These are phyloP conservation scores for Candida sanyaensis DNA, from an alignment of 1,139 yeast species.

Conservation along the genomic window DNA sequence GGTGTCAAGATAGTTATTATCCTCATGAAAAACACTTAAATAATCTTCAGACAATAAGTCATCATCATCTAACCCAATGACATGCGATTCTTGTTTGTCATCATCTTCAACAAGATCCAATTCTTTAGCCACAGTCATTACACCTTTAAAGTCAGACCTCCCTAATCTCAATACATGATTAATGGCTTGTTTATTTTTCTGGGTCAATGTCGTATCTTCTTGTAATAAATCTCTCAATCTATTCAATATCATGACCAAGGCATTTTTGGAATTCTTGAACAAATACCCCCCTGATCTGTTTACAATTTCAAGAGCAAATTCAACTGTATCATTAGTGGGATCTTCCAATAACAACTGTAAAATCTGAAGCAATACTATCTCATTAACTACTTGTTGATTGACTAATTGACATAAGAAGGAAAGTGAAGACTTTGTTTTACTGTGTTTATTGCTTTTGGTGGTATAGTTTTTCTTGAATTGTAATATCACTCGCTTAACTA, in stretches of 20 bases:
- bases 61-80: conserved; percentile 55
- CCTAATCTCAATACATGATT: conserved; percentile 55
- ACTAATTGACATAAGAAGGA: conserved; percentile 63
- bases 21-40: conserved; percentile 55
- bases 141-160: conserved; percentile 46
- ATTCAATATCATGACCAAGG: conserved; percentile 56
- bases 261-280: conserved; percentile 22
- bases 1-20: conserved; percentile 50
- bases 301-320: conserved; percentile 27
- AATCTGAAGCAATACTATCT: conserved; percentile 63
- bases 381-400: conserved; percentile 67
- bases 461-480: conserved; percentile 61
- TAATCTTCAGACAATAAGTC: conserved; percentile 44
- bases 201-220: conserved; percentile 46
- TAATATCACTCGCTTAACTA: conserved; percentile 55
- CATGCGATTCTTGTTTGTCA: conserved; percentile 59
- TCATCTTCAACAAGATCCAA: conserved; percentile 68
- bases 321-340: conserved; percentile 49
- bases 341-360: conserved; percentile 56
- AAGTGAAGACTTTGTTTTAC: conserved; percentile 40
- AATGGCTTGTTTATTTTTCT: conserved; percentile 49
- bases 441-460: conserved; percentile 41
- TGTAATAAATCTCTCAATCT: conserved; percentile 61
- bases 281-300: conserved; percentile 26
- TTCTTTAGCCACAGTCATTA: conserved; percentile 41